Base-by-base conservation (phyloP, 805 yeast species). In the Kurtzmaniella fragi region DNA sequence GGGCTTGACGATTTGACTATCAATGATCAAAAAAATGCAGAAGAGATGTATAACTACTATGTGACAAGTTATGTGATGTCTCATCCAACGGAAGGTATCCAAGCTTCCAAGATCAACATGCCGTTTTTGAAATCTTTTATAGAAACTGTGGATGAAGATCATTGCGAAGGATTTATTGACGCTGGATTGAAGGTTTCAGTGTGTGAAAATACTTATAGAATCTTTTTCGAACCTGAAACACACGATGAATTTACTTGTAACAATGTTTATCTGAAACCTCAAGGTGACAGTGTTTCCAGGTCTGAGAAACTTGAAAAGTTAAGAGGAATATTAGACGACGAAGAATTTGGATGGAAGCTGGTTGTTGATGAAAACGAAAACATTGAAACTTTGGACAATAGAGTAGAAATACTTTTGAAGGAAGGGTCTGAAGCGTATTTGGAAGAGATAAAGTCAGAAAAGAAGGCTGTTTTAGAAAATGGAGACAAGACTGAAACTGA, bases 51-150 rank as follows among this genome's bases (percentile, higher is more conserved):
- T 84, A 90, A 88, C 57, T 91, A 93, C 65, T 93, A 93, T 56
- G 75, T 93, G 37, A 91, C 98, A 0, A 85, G 95, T 32, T 93
- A 84, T 59, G 77, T 90, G 32, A 84, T 93, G 85, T 84, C 95
- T 3, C 95, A 88, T 53, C 98, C 99, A 29, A 93, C 99, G 2
- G 99, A 93, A 61, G 98, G 98, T 25, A 84, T 93, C 13, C 81
- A 88, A 13, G 78, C 86, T 14, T 80, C 84, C 32, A 80, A 79
- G 48, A 75, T 93, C 40, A 75, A 76, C 45, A 70, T 87, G 60
- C 98, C 98, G 17, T 84, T 91, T 61, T 66, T 86, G 47, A 82
- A 79, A 49, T 57, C 75, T 4, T 73, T 70, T 38, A 62, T 80
- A 34, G 77, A 78, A 34, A 72, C 66, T 35, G 75, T 77, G 9